Percentiles rank a stretch among this genome's conserved stretches.
Evolutionary conservation across 2,329 filamentous ascomycete species (phyloP).

Genomic region (Xylaria hypoxylon): DNA sequence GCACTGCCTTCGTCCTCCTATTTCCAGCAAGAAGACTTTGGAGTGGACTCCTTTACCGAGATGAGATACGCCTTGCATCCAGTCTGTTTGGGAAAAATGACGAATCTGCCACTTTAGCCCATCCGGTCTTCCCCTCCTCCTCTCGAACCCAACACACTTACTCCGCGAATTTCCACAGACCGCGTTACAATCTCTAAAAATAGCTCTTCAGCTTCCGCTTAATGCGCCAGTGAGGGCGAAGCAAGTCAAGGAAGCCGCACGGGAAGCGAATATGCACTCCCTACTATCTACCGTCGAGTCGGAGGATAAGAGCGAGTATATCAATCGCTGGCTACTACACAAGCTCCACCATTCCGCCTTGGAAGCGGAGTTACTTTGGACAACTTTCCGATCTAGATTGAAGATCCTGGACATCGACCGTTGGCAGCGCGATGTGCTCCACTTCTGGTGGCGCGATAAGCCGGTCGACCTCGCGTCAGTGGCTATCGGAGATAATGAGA

Average conservation of each 20-base stretch:
- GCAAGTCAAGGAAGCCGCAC: slow-evolving; percentile 57
- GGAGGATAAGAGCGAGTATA: slow-evolving; percentile 58
- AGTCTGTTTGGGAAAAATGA: slow-evolving; percentile 39
- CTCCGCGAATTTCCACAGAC: slow-evolving; percentile 56
- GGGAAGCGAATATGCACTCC: slow-evolving; percentile 61
- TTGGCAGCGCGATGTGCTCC: slow-evolving; percentile 59
- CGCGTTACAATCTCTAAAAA: slow-evolving; percentile 55
- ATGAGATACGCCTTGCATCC: slow-evolving; percentile 58
- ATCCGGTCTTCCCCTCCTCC: slow-evolving; percentile 58
- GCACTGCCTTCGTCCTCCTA: slow-evolving; percentile 58
- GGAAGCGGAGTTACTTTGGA: slow-evolving; percentile 58
- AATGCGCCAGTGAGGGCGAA: slow-evolving; percentile 51
- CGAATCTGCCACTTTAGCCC: slow-evolving; percentile 50
- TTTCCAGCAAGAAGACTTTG: slow-evolving; percentile 56
- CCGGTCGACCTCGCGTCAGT: slow-evolving; percentile 42
- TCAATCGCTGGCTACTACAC: slow-evolving; percentile 66
- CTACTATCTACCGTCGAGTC: slow-evolving; percentile 52
- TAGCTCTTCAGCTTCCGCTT: slow-evolving; percentile 54
- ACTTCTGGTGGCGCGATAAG: slow-evolving; percentile 56
- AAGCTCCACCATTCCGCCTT: slow-evolving; percentile 61
- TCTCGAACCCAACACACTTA: slow-evolving; percentile 62
- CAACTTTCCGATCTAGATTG: slow-evolving; percentile 50
- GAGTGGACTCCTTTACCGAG: slow-evolving; percentile 54
- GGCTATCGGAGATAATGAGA: slow-evolving; percentile 37
- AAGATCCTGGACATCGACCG: slow-evolving; percentile 51